Conservation (phyloP, 179 eudicot species). For the Beta corolliflora region DNA sequence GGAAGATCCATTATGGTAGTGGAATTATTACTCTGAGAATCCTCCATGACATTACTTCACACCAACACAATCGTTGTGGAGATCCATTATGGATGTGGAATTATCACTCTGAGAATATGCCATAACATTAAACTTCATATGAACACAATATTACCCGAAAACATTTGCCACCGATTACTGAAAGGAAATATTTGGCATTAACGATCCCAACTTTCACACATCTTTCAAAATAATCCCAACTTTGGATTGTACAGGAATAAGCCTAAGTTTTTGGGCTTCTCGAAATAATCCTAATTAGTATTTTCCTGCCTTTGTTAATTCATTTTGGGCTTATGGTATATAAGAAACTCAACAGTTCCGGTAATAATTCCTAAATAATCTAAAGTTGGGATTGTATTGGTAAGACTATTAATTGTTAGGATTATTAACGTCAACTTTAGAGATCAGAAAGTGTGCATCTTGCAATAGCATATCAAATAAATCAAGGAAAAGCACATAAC, state of each 20-base stretch:
- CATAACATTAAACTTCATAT: constrained; percentile 10
- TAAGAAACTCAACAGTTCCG: too few species aligned
- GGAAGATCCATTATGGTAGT: constrained; percentile 58
- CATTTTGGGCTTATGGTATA: too few species aligned
- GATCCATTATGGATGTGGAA: constrained; percentile 40
- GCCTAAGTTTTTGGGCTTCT: too few species aligned
- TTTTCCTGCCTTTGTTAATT: too few species aligned
- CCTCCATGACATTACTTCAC: constrained; percentile 20
- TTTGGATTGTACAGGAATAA: too few species aligned
- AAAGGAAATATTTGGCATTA: not conserved
- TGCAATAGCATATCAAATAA: not conserved
- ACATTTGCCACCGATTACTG: not conserved
- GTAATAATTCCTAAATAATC: too few species aligned
- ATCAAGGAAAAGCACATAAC: not conserved
- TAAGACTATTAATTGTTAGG: too few species aligned
- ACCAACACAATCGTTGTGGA: constrained; percentile 19
- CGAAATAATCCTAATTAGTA: too few species aligned
- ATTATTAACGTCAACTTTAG: too few species aligned
- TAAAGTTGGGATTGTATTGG: too few species aligned
- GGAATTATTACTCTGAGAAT: constrained; percentile 4
- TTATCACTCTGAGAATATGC: constrained; percentile 12
- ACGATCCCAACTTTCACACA: too few species aligned
- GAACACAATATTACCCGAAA: not conserved
- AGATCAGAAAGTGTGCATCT: not conserved
- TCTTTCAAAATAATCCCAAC: too few species aligned